Evolutionary conservation across 169 alveolate species (phyloP).

Genomic region (Plasmodium adleri): DNA sequence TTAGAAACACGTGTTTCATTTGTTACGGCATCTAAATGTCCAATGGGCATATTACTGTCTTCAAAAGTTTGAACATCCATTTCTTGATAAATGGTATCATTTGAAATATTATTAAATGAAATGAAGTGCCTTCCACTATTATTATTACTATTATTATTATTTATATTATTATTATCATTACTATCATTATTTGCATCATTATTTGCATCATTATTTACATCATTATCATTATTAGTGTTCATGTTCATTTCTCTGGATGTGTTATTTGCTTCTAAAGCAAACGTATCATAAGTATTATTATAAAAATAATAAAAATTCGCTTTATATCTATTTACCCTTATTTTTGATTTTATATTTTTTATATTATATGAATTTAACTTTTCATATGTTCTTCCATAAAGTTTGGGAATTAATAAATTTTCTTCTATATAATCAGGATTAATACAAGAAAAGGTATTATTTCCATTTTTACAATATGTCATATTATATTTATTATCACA

Average conservation of each 20-base stretch:
- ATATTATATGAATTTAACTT: constrained; percentile 60
- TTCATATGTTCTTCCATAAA: constrained; percentile 55
- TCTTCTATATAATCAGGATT: constrained; percentile 17
- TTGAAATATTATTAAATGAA: constrained; percentile 12
- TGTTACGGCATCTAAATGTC: constrained; percentile 33
- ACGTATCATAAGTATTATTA: constrained; percentile 23
- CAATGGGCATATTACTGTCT: constrained; percentile 3
- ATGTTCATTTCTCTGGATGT: not conserved
- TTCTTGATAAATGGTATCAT: constrained; percentile 33
- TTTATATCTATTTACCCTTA: constrained; percentile 62
- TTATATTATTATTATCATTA: constrained; percentile 20
- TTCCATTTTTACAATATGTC: constrained; percentile 5
- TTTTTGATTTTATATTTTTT: constrained; percentile 59
- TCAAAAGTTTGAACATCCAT: not conserved
- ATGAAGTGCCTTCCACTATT: not conserved
- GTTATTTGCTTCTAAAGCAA: constrained; percentile 2
- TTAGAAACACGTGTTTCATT: constrained; percentile 51
- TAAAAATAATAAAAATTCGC: constrained; percentile 72
- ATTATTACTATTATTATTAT: constrained; percentile 41
- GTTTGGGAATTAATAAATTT: constrained; percentile 36
- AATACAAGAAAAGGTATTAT: not conserved
- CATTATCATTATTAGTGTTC: constrained; percentile 30
- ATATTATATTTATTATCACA: no score
- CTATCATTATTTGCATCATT: constrained; percentile 7
- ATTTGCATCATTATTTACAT: constrained; percentile 14